phyloP scores from a whole-genome alignment of 2,329 filamentous ascomycete genomes.

The Plectosphaerella sp. region DNA sequence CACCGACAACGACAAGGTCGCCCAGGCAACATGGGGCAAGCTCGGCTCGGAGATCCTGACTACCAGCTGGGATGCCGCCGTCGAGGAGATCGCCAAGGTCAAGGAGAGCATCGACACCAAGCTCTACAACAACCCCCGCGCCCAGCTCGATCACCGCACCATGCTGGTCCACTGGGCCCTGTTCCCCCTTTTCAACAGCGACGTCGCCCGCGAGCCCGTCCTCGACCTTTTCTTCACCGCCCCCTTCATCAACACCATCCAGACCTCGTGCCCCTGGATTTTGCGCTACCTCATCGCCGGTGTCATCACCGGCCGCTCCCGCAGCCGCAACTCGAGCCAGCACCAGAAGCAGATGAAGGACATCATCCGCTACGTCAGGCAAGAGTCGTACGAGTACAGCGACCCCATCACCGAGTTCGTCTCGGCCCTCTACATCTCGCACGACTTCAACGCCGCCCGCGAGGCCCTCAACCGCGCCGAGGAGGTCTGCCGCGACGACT shows the following conservation, averaged over 20 bases:
- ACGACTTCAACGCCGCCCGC: constrained; percentile 84
- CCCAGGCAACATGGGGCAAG: constrained; percentile 95
- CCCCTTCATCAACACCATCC: constrained; percentile 98
- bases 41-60: constrained; percentile 93
- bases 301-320: constrained; percentile 87
- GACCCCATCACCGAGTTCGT: constrained; percentile 96
- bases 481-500: constrained; percentile 86
- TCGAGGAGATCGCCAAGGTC: constrained; percentile 87
- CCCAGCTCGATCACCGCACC: constrained; percentile 92
- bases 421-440: constrained; percentile 86
- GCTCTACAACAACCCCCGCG: constrained; percentile 93
- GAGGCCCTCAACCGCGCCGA: constrained; percentile 87
- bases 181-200: constrained; percentile 98
- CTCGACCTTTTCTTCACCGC: constrained; percentile 97
- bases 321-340: constrained; percentile 72
- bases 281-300: constrained; percentile 90
- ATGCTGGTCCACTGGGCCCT: constrained; percentile 98
- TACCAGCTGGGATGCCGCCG: constrained; percentile 89
- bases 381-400: constrained; percentile 96
- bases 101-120: constrained; percentile 90
- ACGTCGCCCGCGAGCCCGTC: constrained; percentile 81
- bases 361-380: constrained; percentile 87
- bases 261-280: constrained; percentile 95
- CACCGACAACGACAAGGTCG: constrained; percentile 97
- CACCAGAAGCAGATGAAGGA: constrained; percentile 99